A percentile compares a stretch with the other conserved stretches of the same genome.
These are phyloP conservation scores for Cadophora gregata DNA, from an alignment of 2,329 filamentous ascomycete genomes.

Conservation along the genomic window DNA sequence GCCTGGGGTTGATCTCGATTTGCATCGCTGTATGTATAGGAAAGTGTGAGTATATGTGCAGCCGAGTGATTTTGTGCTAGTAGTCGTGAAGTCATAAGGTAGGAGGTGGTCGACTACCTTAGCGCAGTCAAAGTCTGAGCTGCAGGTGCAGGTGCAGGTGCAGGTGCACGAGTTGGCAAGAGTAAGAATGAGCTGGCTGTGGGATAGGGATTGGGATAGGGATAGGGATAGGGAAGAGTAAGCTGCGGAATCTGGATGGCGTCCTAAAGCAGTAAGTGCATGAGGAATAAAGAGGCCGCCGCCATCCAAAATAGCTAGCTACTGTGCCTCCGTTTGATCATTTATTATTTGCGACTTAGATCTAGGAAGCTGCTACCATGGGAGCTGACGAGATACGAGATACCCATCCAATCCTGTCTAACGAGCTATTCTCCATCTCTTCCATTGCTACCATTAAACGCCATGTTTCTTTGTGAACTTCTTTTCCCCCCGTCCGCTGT, in stretches of 20 bases:
- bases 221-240: neutral
- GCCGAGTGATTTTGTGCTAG: neutral
- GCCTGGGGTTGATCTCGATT: neutral
- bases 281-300: neutral
- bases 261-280: neutral
- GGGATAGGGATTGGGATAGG: no score
- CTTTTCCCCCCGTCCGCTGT: neutral
- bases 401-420: neutral
- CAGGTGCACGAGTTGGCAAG: neutral
- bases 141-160: constrained; percentile 1
- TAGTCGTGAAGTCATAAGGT: neutral
- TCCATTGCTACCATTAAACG: neutral
- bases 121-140: neutral
- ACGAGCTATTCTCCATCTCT: neutral
- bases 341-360: neutral
- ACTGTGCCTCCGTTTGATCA: neutral
- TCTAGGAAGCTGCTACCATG: neutral
- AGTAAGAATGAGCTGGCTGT: constrained; percentile 11
- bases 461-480: neutral
- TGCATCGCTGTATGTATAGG: neutral
- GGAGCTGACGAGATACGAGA: neutral
- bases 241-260: constrained; percentile 4
- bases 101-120: neutral
- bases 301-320: neutral
- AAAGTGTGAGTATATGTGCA: neutral